Evolutionary conservation across 2,329 filamentous ascomycete species (phyloP), one percentile per base, ranked within the genome.

Genomic region (Exophiala bonariae): DNA sequence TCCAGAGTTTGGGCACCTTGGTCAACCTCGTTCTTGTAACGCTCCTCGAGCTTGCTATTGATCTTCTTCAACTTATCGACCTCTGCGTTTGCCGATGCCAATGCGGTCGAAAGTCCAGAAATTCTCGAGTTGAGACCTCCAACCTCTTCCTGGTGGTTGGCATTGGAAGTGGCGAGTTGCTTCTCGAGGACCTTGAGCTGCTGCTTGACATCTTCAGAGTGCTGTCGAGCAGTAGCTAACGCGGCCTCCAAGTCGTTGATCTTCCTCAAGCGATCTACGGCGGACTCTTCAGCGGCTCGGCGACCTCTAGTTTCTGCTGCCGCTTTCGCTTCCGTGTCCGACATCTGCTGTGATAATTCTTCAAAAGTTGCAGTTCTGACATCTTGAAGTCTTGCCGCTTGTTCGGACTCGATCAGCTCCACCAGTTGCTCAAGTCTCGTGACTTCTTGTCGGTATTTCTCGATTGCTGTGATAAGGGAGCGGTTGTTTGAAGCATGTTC

Each of bases 371-470:
- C 52, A 2, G 58, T 43, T 22, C 66, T 66, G 18, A 73, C 65
- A 9, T 63, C 59, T 47, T 75, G 70, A 16, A 73, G 55, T 18
- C 60, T 58, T 8, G 59, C 63, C 11, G 57, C 42, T 26, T 68
- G 67, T 23, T 73, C 66, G 7, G 62, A 57, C 49, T 76, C 73
- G 17, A 73, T 55, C 23, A 62, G 58, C 10, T 59, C 63, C 38
- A 76, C 66, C 9, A 76, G 60, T 7, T 57, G 48, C 56, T 76
- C 73, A 2, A 75, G 61, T 17, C 63, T 60, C 44, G 64, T 68
- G 30, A 72, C 63, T 44, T 76, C 73, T 18, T 63, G 52, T 19
- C 66, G 66, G 50, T 76, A 76, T 38, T 67, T 70, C 31, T 66
- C 63, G 8, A 76, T 61, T 9, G 72, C 70, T 22, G 60, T 57